A percentile compares a stretch with the other conserved stretches of the same genome.
Evolutionary conservation across 345 rosid genomes (phyloP).

Genomic region (Odontarrhena argentea): DNA sequence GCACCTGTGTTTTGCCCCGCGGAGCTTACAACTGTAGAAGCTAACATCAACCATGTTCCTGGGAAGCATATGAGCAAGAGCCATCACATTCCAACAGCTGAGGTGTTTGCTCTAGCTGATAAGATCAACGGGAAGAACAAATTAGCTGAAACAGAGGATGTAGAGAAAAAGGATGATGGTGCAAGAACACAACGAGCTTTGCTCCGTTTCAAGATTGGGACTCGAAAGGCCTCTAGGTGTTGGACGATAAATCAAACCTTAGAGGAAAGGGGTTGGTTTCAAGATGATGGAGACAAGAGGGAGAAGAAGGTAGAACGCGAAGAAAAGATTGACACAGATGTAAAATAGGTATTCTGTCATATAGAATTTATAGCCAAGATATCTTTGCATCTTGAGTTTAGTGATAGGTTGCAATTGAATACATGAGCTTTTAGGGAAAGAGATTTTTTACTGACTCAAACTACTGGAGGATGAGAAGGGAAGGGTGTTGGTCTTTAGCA

Average conservation of each 20-base stretch:
- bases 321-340: constrained; percentile 56
- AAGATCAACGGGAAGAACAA: constrained; percentile 47
- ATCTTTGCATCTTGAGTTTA: constrained; percentile 47
- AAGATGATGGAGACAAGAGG: constrained; percentile 50
- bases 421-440: constrained; percentile 38
- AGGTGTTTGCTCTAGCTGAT: constrained; percentile 55
- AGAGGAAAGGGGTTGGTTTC: constrained; percentile 52
- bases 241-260: constrained; percentile 36
- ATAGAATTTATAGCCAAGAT: constrained; percentile 51
- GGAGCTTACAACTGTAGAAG: constrained; percentile 47
- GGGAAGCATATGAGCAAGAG: constrained; percentile 41
- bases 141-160: constrained; percentile 46
- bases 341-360: constrained; percentile 53
- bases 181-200: constrained; percentile 47
- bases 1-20: constrained; percentile 51
- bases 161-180: constrained; percentile 43
- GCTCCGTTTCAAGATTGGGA: constrained; percentile 66
- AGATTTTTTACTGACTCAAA: constrained; percentile 36
- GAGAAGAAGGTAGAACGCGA: constrained; percentile 46
- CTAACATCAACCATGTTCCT: constrained; percentile 35
- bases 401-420: constrained; percentile 46
- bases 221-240: constrained; percentile 46
- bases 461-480: constrained; percentile 36
- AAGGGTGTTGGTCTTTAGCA: constrained; percentile 45
- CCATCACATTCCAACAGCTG: constrained; percentile 45